Evolutionary conservation across 768 basidiomycete species (phyloP).

Genomic region (Fomitopsis serialis): DNA sequence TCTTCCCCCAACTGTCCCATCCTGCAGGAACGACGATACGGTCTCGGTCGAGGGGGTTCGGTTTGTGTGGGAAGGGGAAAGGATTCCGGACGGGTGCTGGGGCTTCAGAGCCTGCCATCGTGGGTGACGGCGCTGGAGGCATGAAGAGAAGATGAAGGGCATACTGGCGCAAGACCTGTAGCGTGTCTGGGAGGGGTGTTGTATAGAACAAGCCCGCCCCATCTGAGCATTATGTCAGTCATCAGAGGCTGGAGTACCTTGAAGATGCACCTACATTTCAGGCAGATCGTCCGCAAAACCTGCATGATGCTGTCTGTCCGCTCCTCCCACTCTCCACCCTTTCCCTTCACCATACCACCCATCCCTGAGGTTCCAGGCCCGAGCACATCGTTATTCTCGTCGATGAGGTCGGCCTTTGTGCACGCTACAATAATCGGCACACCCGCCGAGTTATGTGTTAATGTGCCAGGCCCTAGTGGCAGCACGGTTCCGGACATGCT

Average conservation of each 20-base stretch:
- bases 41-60: constrained; percentile 92
- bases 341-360: constrained; percentile 89
- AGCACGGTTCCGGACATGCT: constrained; percentile 64
- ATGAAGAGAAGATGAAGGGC: constrained; percentile 77
- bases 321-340: constrained; percentile 93
- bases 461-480: constrained; percentile 78
- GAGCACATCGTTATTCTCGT: constrained; percentile 69
- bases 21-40: constrained; percentile 89
- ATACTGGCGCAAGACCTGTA: constrained; percentile 77
- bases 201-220: constrained; percentile 92
- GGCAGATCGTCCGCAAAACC: constrained; percentile 84
- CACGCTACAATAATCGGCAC: constrained; percentile 86
- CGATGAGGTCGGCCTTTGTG: constrained; percentile 91
- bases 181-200: constrained; percentile 70
- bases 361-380: constrained; percentile 73
- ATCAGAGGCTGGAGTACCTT: not conserved
- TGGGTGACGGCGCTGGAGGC: constrained; percentile 54
- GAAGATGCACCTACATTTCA: constrained; percentile 67
- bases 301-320: constrained; percentile 94
- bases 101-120: constrained; percentile 26
- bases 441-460: constrained; percentile 84
- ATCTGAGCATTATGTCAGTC: not conserved
- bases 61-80: constrained; percentile 82
- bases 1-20: constrained; percentile 99
- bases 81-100: constrained; percentile 60